Evolutionary conservation across 2,329 filamentous ascomycete genomes (phyloP), one percentile per base, ranked within the genome.

Genomic region (Calonectria hongkongensis): DNA sequence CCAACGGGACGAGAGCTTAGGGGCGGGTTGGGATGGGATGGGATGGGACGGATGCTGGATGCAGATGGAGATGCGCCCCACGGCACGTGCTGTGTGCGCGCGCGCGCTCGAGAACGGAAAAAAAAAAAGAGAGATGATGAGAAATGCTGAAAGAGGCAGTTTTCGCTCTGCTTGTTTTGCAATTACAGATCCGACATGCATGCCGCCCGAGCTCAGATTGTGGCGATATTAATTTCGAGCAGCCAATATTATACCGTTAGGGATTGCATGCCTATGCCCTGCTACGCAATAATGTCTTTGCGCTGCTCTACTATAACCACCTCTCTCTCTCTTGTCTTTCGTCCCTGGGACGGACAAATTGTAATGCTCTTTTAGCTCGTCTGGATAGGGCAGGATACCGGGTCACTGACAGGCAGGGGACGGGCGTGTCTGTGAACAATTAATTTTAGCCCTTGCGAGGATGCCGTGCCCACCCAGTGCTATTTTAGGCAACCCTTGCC

Each of bases 51-150:
- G 33, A 36, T 36, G 33, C 7, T 36, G 51, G 51, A 48, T 48
- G 45, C 43, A 47, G 50, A 54, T 43, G 30, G 50, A 66, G 66
- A 68, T 50, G 66, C 66, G 73, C 72, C 66, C 73, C 54, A 66
- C 63, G 70, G 71, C 75, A 79, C 74, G 76, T 78, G 76, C 76
- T 51, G 25, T 65, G 73, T 69, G 66, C 39, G 48, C 43, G 67
- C 43, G 27, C 68, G 45, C 47, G 33, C 60, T 58, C 54, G 60
- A 16, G 6, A 15, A 33, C 43, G 1, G n/a, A n/a, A 62, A 30
- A 16, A 30, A 51, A 33, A 36, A 4, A 15, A 8, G 2, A n/a
- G 16, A 33, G 2, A 64, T 33, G 33, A 39, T 58, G 27, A 27
- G 30, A 47, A 56, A 5, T 56, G 30, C 12, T 30, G 15, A 21